Conservation (phyloP, 306 rosid genomes). For the Hippophae rhamnoides region DNA sequence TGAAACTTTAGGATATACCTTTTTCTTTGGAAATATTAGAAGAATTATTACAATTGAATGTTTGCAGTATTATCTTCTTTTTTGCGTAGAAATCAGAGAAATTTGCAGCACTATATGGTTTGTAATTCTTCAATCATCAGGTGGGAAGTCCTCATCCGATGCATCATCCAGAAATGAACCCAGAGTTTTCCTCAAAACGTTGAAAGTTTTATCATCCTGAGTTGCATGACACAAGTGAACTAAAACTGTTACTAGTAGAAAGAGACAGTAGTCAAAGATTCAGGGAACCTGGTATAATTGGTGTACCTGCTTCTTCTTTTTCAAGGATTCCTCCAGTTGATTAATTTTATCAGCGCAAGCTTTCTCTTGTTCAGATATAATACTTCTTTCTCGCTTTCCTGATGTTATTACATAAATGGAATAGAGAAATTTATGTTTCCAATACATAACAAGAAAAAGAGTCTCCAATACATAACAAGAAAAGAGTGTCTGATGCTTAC, state of each 20-base stretch:
- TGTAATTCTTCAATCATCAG: constrained; percentile 59
- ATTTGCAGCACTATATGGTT: background rate
- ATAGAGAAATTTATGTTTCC: background rate
- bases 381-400: constrained; percentile 72
- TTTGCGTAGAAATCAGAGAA: no score
- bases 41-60: no score
- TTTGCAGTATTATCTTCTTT: no score
- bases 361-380: constrained; percentile 71
- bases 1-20: no score
- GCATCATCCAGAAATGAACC: constrained; percentile 69
- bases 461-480: background rate
- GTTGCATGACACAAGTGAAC: constrained; percentile 6
- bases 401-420: constrained; percentile 12
- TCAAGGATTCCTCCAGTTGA: constrained; percentile 68
- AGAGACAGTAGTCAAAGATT: background rate
- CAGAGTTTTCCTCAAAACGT: constrained; percentile 71
- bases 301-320: constrained; percentile 74
- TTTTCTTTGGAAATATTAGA: no score
- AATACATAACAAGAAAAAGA: background rate
- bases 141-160: constrained; percentile 77
- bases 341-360: constrained; percentile 60
- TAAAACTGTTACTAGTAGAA: constrained; percentile 4
- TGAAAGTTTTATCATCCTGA: constrained; percentile 86
- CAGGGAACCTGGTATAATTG: constrained; percentile 11
- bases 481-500: constrained; percentile 34